A percentile compares a stretch with the other conserved stretches of the same genome.
phyloP scores from a whole-genome alignment of 306 rosid species.

The Erythrophleum fordii region DNA sequence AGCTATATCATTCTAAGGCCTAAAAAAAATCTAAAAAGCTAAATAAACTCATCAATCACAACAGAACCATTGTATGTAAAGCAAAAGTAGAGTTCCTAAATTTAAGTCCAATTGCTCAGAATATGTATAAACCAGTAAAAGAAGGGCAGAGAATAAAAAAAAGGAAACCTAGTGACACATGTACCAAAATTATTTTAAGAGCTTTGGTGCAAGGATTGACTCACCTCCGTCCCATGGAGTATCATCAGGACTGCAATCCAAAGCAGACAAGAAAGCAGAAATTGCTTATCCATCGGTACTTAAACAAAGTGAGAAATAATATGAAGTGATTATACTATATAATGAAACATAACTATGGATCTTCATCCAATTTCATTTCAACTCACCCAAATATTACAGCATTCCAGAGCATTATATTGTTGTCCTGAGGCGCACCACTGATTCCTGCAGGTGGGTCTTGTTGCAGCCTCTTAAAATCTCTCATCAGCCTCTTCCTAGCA shows the following conservation, averaged over 20 bases:
- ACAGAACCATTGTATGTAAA: neutral
- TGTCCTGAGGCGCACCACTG: conserved; percentile 95
- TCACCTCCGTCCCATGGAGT: conserved; percentile 62
- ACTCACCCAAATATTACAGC: conserved; percentile 91
- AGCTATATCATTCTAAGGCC: conserved; percentile 1
- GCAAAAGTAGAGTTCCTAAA: neutral
- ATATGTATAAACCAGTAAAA: neutral
- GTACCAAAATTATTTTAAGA: neutral
- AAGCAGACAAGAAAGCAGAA: conserved; percentile 54
- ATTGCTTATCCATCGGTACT: conserved; percentile 45
- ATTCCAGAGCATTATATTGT: conserved; percentile 89
- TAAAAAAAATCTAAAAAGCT: neutral
- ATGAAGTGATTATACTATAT: conserved; percentile 5
- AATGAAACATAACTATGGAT: conserved; percentile 14
- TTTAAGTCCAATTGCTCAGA: neutral
- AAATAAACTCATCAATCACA: conserved; percentile 3
- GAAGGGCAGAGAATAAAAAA: neutral
- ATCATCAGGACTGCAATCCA: conserved; percentile 57
- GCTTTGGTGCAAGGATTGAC: conserved; percentile 16
- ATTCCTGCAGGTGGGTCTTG: conserved; percentile 95
- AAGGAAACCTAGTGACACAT: neutral
- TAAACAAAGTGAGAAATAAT: conserved; percentile 34
- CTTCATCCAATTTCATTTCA: conserved; percentile 22
- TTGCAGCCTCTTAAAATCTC: conserved; percentile 91
- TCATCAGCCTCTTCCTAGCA: conserved; percentile 86